These are phyloP conservation scores for Neurospora sp. DNA, from an alignment of 495 filamentous ascomycete genomes.

Conservation along the genomic window DNA sequence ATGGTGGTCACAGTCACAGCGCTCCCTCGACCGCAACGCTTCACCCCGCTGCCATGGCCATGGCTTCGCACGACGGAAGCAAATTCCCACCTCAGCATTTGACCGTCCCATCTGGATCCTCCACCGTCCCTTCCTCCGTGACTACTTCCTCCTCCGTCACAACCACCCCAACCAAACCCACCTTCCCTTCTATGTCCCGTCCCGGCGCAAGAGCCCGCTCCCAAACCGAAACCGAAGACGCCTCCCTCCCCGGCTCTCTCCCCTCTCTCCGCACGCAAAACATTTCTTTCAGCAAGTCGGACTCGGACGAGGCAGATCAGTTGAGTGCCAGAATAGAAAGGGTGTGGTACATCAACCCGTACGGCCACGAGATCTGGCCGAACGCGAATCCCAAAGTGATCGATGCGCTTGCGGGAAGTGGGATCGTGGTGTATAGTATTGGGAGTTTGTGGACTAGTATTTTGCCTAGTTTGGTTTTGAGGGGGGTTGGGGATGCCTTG, in stretches of 20 bases:
- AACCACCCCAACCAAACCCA: neutral
- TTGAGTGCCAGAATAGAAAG: conserved; percentile 67
- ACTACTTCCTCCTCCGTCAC: neutral
- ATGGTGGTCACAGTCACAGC: conserved; percentile 7
- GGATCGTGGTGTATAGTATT: conserved; percentile 87
- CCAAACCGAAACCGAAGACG: conserved; percentile 54
- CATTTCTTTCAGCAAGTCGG: conserved; percentile 64
- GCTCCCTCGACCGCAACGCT: conserved; percentile 15
- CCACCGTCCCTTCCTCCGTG: neutral
- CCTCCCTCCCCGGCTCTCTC: conserved; percentile 76
- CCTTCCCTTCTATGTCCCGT: neutral
- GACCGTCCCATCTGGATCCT: neutral
- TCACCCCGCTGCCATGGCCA: neutral
- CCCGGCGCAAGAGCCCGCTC: conserved; percentile 35
- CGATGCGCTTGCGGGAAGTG: conserved; percentile 48
- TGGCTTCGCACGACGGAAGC: conserved; percentile 5
- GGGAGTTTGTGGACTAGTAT: conserved; percentile 78
- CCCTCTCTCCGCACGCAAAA: conserved; percentile 69
- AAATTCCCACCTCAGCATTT: neutral
- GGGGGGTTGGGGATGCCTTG: conserved; percentile 50
- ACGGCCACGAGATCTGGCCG: conserved; percentile 80
- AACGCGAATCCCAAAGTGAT: conserved; percentile 71
- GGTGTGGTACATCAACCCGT: conserved; percentile 96
- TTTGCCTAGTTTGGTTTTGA: conserved; percentile 62
- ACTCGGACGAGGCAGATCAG: conserved; percentile 40